These are phyloP conservation scores for Saxophila tyrrhenica DNA, from an alignment of 495 filamentous ascomycete species.

Conservation along the genomic window DNA sequence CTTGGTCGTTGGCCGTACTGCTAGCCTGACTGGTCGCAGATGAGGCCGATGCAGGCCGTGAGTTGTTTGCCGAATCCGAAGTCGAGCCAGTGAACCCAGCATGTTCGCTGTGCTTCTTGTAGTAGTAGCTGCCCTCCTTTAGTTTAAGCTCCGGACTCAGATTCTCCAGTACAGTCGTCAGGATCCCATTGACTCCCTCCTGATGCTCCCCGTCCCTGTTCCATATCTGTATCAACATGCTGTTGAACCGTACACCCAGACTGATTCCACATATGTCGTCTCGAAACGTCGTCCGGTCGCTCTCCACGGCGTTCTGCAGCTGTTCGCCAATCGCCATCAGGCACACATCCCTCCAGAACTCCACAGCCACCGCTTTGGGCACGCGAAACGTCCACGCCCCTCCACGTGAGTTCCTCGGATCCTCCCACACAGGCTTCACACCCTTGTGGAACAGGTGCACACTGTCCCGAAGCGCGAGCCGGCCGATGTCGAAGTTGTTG, in stretches of 20 bases:
- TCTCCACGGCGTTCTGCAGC: slow-evolving; percentile 62
- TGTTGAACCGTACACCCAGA: slow-evolving; percentile 62
- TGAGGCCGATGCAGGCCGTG: neutral
- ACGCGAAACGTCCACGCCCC: slow-evolving; percentile 84
- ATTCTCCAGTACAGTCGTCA: slow-evolving; percentile 54
- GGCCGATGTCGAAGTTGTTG: slow-evolving; percentile 74
- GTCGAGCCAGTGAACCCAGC: slow-evolving; percentile 31
- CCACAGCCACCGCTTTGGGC: slow-evolving; percentile 55
- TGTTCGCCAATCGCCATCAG: slow-evolving; percentile 77
- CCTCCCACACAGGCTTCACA: slow-evolving; percentile 83
- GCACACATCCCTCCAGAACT: slow-evolving; percentile 71
- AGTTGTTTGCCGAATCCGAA: neutral
- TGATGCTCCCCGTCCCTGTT: slow-evolving; percentile 65
- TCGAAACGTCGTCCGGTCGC: slow-evolving; percentile 41
- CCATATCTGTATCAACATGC: slow-evolving; percentile 75
- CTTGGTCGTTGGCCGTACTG: neutral
- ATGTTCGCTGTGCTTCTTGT: slow-evolving; percentile 49
- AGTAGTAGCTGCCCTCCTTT: slow-evolving; percentile 58
- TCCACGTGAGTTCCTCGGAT: slow-evolving; percentile 66
- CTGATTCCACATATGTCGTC: slow-evolving; percentile 73
- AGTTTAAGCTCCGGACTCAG: slow-evolving; percentile 57
- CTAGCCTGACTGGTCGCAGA: neutral
- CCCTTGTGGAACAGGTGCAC: slow-evolving; percentile 83
- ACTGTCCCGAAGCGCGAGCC: slow-evolving; percentile 66
- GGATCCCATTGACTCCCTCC: slow-evolving; percentile 58